These are phyloP conservation scores for Colletotrichum trifolii DNA, from an alignment of 2,329 filamentous ascomycete genomes.

Conservation along the genomic window DNA sequence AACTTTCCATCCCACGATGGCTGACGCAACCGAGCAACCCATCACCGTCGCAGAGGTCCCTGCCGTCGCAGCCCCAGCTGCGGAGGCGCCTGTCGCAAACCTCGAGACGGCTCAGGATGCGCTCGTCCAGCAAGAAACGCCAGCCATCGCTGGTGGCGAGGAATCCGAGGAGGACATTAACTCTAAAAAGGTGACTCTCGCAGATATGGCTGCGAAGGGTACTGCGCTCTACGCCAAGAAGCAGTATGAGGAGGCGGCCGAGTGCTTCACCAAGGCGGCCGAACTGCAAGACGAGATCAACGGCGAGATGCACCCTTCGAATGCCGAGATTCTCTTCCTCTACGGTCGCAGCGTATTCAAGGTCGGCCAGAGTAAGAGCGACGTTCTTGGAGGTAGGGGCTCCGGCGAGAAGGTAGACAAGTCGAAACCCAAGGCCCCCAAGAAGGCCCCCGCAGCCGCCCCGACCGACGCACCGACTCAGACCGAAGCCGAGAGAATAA, in stretches of 20 bases:
- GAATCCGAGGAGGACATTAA: constrained; percentile 56
- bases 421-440: constrained; percentile 47
- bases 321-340: constrained; percentile 92
- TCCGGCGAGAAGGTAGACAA: constrained; percentile 61
- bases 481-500: constrained; percentile 54
- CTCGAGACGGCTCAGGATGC: constrained; percentile 34
- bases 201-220: constrained; percentile 83
- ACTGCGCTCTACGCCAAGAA: constrained; percentile 89
- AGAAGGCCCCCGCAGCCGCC: constrained; percentile 45
- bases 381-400: constrained; percentile 89
- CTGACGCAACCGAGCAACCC: constrained; percentile 45
- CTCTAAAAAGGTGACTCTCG: constrained; percentile 72
- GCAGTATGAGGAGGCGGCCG: constrained; percentile 86
- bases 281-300: constrained; percentile 92
- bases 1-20: constrained; percentile 39
- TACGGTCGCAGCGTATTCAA: constrained; percentile 96
- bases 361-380: constrained; percentile 92
- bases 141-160: constrained; percentile 21
- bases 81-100: constrained; percentile 40
- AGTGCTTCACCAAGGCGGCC: constrained; percentile 88
- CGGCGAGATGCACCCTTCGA: constrained; percentile 89
- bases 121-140: constrained; percentile 30
- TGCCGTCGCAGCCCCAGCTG: constrained; percentile 23
- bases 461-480: constrained; percentile 47
- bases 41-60: constrained; percentile 36